Conservation (phyloP, 1,284 basidiomycete genomes). For the Naganishia cerealis region DNA sequence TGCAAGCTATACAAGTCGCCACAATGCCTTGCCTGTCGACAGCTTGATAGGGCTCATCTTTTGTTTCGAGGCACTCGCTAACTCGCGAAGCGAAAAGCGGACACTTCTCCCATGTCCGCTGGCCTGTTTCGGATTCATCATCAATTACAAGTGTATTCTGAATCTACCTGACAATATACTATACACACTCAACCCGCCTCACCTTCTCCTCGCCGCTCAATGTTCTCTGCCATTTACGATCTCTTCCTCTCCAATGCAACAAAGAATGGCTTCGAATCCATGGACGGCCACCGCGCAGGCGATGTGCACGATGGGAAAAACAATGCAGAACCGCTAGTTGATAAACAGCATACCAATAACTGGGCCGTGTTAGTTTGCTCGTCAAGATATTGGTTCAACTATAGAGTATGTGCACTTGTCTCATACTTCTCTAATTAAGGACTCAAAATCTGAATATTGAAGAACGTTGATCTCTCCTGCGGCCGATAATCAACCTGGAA, state of each 20-base stretch:
- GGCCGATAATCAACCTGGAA: neutral
- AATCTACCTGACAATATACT: neutral
- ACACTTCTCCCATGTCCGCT: neutral
- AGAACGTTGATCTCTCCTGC: neutral
- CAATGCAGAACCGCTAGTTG: neutral
- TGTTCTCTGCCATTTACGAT: conserved; percentile 10
- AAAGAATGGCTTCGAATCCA: neutral
- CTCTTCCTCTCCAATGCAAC: conserved; percentile 7
- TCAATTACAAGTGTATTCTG: neutral
- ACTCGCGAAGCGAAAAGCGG: conserved; percentile 1
- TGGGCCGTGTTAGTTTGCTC: conserved; percentile 97
- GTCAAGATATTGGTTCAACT: conserved; percentile 98
- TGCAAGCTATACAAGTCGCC: neutral
- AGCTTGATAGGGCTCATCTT: neutral
- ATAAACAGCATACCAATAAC: conserved; percentile 77
- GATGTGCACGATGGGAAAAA: neutral
- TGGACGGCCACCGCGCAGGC: conserved; percentile 6
- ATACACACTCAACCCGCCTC: neutral
- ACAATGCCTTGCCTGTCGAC: neutral
- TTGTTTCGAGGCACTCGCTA: conserved; percentile 1
- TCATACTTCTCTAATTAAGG: neutral
- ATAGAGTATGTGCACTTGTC: conserved; percentile 67
- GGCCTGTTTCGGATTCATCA: conserved; percentile 17
- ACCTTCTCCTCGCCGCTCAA: neutral
- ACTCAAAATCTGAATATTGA: neutral